phyloP scores from a whole-genome alignment of 371 early-diverging fungal genomes.

The Mucor indicus region DNA sequence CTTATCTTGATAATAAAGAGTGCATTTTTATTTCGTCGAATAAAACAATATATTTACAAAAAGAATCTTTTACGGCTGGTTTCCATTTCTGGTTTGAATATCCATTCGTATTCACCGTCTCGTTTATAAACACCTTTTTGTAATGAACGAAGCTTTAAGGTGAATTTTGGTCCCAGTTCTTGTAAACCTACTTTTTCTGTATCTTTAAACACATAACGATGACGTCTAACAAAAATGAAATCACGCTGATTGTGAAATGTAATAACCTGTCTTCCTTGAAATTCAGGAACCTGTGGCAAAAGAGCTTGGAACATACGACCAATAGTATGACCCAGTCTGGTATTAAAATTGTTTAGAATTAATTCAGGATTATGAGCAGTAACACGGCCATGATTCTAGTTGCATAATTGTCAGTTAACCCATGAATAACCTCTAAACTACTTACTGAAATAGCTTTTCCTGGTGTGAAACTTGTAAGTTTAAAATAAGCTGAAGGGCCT shows the following conservation, averaged over 20 bases:
- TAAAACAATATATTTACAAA: conserved; percentile 55
- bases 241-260: conserved; percentile 99
- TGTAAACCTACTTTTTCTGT: conserved; percentile 89
- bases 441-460: conserved; percentile 75
- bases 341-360: conserved; percentile 97
- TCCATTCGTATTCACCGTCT: conserved; percentile 94
- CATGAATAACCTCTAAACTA: neutral
- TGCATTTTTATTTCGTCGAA: no score
- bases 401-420: neutral
- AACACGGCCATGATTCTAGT: conserved; percentile 78
- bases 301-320: conserved; percentile 96
- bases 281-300: conserved; percentile 96
- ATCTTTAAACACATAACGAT: conserved; percentile 91
- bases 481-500: conserved; percentile 97
- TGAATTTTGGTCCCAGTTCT: conserved; percentile 97
- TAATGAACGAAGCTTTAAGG: conserved; percentile 90
- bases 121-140: conserved; percentile 93
- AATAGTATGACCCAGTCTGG: conserved; percentile 94
- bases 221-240: conserved; percentile 98
- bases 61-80: conserved; percentile 84
- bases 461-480: conserved; percentile 77
- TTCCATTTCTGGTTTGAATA: conserved; percentile 86
- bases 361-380: conserved; percentile 94
- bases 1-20: no score
- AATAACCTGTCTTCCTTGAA: conserved; percentile 93